Conservation (phyloP, 2,329 filamentous ascomycete genomes). For the Diaporthe citriasiana region DNA sequence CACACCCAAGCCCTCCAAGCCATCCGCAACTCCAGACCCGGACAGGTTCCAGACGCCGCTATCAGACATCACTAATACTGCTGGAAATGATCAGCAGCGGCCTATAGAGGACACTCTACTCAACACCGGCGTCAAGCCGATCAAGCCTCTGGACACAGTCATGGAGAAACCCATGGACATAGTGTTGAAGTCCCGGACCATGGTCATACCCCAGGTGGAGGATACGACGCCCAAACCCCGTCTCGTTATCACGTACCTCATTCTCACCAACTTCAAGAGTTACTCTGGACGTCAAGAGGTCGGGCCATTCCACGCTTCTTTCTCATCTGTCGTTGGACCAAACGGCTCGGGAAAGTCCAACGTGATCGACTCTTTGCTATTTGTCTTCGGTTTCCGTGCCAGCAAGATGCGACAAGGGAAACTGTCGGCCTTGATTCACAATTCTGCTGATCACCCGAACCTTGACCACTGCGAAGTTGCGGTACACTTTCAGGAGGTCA, state of each 20-base stretch:
- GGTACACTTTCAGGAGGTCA: slow-evolving; percentile 95
- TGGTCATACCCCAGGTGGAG: slow-evolving; percentile 77
- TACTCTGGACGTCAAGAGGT: slow-evolving; percentile 96
- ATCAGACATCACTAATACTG: slow-evolving; percentile 79
- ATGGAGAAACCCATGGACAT: slow-evolving; percentile 95
- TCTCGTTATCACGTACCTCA: slow-evolving; percentile 92
- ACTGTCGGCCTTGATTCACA: slow-evolving; percentile 97
- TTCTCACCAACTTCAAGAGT: slow-evolving; percentile 98
- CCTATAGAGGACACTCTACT: slow-evolving; percentile 62
- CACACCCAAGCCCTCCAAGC: slow-evolving; percentile 58
- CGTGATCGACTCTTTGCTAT: slow-evolving; percentile 96
- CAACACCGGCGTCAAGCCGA: slow-evolving; percentile 72
- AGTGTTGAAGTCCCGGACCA: slow-evolving; percentile 85
- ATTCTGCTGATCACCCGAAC: slow-evolving; percentile 88
- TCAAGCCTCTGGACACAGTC: slow-evolving; percentile 82
- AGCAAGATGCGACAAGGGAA: slow-evolving; percentile 99
- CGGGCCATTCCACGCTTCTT: slow-evolving; percentile 95
- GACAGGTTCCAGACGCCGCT: slow-evolving; percentile 72
- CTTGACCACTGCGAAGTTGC: slow-evolving; percentile 94
- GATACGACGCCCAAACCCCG: slow-evolving; percentile 84
- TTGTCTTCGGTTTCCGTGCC: slow-evolving; percentile 98
- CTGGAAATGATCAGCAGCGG: slow-evolving; percentile 72
- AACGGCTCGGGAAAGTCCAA: slow-evolving; percentile 99
- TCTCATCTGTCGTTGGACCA: slow-evolving; percentile 96
- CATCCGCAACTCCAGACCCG: slow-evolving; percentile 70